A percentile compares a stretch with the other conserved stretches of the same genome.
These are phyloP conservation scores for Danielia reshetovae DNA, from an alignment of 805 yeast species.

Conservation along the genomic window DNA sequence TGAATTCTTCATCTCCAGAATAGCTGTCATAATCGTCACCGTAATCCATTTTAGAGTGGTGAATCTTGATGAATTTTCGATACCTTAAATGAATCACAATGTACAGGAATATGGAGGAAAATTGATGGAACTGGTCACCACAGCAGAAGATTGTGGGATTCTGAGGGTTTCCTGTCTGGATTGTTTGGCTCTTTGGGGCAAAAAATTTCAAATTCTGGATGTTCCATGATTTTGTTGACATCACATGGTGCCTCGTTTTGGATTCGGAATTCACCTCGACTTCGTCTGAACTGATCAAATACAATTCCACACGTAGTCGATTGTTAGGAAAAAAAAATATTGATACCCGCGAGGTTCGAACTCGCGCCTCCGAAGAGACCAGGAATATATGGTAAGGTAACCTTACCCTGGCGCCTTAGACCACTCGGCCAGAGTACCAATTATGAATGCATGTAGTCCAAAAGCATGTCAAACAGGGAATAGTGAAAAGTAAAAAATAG, in stretches of 20 bases:
- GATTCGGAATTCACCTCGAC: too few species aligned
- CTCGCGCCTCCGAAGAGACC: slow-evolving; percentile 31
- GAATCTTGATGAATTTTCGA: neutral
- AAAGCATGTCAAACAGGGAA: too few species aligned
- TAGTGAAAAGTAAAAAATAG: too few species aligned
- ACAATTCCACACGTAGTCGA: too few species aligned
- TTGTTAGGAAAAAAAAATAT: slow-evolving; percentile 15
- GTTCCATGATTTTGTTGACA: too few species aligned
- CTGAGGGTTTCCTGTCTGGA: too few species aligned
- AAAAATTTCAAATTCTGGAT: too few species aligned
- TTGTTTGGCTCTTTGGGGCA: too few species aligned
- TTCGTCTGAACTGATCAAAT: too few species aligned
- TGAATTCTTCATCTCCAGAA: slow-evolving; percentile 30
- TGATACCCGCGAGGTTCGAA: slow-evolving; percentile 28
- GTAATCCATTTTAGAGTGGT: slow-evolving; percentile 11
- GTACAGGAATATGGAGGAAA: neutral
- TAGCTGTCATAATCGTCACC: slow-evolving; percentile 22
- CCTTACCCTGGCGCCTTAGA: slow-evolving; percentile 31
- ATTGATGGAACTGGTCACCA: too few species aligned
- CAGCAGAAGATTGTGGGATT: too few species aligned
- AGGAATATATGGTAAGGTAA: slow-evolving; percentile 24
- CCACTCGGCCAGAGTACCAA: slow-evolving; percentile 29
- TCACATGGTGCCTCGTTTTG: too few species aligned
- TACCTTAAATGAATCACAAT: neutral
- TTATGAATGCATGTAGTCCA: neutral